Percentiles rank a stretch among this genome's conserved stretches.
These are phyloP conservation scores for Aurantiochytrium sp. DNA, from an alignment of 108 stramenopile species.

Conservation along the genomic window DNA sequence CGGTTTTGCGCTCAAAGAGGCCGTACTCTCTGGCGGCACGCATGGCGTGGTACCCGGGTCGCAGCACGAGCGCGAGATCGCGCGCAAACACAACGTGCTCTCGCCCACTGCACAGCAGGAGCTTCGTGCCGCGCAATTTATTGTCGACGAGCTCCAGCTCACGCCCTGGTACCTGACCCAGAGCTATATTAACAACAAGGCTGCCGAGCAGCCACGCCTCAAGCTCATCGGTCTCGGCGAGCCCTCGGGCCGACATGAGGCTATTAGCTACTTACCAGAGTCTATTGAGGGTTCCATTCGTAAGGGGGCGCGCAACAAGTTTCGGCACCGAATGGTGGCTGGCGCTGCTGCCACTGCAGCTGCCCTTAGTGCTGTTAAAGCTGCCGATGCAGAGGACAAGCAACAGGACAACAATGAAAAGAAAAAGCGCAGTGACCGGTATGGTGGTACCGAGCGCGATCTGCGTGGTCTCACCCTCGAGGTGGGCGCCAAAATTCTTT, in stretches of 20 bases:
- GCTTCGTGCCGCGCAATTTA: not conserved
- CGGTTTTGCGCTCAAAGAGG: not conserved
- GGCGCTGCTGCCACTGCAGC: not conserved
- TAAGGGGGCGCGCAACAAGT: not conserved
- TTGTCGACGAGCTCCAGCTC: slow-evolving; percentile 14
- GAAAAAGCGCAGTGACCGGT: slow-evolving; percentile 1
- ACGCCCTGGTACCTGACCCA: not conserved
- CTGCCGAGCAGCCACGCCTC: not conserved
- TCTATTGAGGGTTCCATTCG: not conserved
- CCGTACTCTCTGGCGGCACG: not conserved
- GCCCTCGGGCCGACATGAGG: not conserved
- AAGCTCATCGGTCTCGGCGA: slow-evolving; percentile 4
- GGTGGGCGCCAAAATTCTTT: not conserved
- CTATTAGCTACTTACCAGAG: not conserved
- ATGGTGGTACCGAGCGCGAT: not conserved
- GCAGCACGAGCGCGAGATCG: not conserved
- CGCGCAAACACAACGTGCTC: not conserved
- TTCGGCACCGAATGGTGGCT: not conserved
- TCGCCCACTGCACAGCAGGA: not conserved
- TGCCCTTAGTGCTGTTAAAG: not conserved
- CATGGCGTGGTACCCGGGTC: not conserved
- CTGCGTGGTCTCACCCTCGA: not conserved
- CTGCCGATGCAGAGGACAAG: not conserved
- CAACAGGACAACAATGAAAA: not conserved
- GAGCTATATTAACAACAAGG: not conserved